Evolutionary conservation across 2,329 filamentous ascomycete species (phyloP), one percentile per base, ranked within the genome.

Genomic region (Metarhizium humberi): DNA sequence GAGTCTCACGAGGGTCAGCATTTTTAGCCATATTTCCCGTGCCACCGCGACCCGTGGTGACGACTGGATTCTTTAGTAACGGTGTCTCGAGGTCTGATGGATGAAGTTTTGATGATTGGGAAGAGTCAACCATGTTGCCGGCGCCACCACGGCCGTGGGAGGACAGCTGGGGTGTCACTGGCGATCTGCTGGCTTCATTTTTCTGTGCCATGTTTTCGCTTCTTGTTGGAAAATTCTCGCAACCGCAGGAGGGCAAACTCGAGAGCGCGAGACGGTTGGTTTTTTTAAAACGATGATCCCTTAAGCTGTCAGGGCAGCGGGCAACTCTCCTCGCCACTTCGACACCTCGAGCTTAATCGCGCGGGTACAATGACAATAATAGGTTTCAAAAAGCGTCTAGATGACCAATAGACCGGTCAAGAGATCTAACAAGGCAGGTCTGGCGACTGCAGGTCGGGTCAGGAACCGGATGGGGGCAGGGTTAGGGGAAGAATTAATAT

Each of bases 21-120:
- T 86, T 85, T 62, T 73, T 76, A 50, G 87, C 84, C 87, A 96
- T 95, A 75, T 95, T 96, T 57, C 91, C 91, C 4, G 82, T 85
- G 58, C 92, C 92, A 55, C 92, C 92, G 52, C 92, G 88, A 55
- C 92, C 92, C 3, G 92, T 96, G 20, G 92, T 96, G 67, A 92
- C 91, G 61, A 89, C 78, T n/a, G 87, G 75, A 50, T 81, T 81
- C 74, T 95, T 96, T 67, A 97, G 82, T 13, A 83, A 87, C 1
- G 92, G 92, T 1, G 91, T 96, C 64, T 86, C 75, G 59, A 95
- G 82, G 65, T 92, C 88, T 56, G 80, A 72, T 48, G 82, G 73
- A 34, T 75, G 71, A 48, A 83, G 62, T 60, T 81, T 73, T 52
- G 82, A 74, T 14, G 75, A 75, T 59, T 76, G 71, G 59, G 74